Percentiles rank a stretch among this genome's conserved stretches.
Evolutionary conservation across 192 early-diverging fungal genomes (phyloP).

Genomic region (Phycomyces blakesleeanus): DNA sequence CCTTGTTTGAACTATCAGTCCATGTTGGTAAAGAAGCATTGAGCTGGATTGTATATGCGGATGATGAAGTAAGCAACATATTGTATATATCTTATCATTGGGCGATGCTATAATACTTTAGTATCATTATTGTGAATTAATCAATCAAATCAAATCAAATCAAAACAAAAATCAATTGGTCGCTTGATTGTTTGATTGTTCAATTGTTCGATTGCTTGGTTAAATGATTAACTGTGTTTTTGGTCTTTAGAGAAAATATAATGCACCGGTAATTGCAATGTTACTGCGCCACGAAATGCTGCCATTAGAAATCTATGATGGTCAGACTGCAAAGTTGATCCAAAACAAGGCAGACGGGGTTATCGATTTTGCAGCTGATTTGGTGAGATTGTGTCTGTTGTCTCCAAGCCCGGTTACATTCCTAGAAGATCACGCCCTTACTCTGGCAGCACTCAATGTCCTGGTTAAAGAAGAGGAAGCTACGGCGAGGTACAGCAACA

Average conservation of each 20-base stretch:
- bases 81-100: too few species aligned
- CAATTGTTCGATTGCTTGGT: too few species aligned
- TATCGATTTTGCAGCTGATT: slow-evolving; percentile 69
- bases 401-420: slow-evolving; percentile 44
- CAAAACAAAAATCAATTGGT: too few species aligned
- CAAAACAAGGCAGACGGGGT: slow-evolving; percentile 65
- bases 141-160: too few species aligned
- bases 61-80: slow-evolving; percentile 69
- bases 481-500: slow-evolving; percentile 33
- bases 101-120: too few species aligned
- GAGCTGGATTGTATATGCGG: slow-evolving; percentile 87
- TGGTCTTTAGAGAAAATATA: slow-evolving; percentile 66
- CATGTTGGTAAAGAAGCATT: slow-evolving; percentile 78
- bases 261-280: slow-evolving; percentile 72
- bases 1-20: slow-evolving; percentile 78
- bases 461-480: slow-evolving; percentile 55
- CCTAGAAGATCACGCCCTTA: slow-evolving; percentile 17
- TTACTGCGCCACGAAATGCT: slow-evolving; percentile 76
- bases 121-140: too few species aligned
- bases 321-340: slow-evolving; percentile 81
- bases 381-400: slow-evolving; percentile 63
- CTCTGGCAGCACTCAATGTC: slow-evolving; percentile 44
- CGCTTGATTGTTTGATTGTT: too few species aligned
- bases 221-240: too few species aligned
- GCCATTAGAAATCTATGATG: slow-evolving; percentile 76